phyloP scores from a whole-genome alignment of 1,284 basidiomycete species.

The Sanghuangporus weigelae region DNA sequence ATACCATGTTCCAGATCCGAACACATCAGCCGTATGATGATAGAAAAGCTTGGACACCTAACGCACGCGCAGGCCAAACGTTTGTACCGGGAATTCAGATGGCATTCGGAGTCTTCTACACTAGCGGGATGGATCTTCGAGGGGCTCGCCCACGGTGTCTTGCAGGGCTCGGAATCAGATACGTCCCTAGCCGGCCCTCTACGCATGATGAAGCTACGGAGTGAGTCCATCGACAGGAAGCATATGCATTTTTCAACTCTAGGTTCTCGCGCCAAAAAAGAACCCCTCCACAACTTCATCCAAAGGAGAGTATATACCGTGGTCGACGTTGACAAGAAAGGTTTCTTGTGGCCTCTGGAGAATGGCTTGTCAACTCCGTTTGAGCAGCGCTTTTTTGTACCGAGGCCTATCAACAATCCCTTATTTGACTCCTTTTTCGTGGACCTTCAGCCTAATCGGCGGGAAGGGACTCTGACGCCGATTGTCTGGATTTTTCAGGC shows the following conservation, averaged over 20 bases:
- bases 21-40: neutral
- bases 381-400: neutral
- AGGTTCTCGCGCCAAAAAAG: neutral
- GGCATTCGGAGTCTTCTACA: neutral
- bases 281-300: neutral
- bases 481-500: neutral
- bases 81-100: neutral
- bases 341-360: too few species aligned
- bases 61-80: neutral
- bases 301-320: neutral
- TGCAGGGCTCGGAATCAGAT: neutral
- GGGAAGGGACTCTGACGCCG: neutral
- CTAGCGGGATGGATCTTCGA: neutral
- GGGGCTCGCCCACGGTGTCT: neutral
- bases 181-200: neutral
- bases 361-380: neutral
- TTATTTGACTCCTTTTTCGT: neutral
- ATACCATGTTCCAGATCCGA: neutral
- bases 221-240: neutral
- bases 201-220: neutral
- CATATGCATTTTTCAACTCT: neutral
- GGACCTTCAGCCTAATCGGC: neutral
- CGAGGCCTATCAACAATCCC: neutral
- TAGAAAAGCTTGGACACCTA: neutral
- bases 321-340: too few species aligned